phyloP scores from a whole-genome alignment of 371 early-diverging fungal species.

The Syncephalastrum sp. region DNA sequence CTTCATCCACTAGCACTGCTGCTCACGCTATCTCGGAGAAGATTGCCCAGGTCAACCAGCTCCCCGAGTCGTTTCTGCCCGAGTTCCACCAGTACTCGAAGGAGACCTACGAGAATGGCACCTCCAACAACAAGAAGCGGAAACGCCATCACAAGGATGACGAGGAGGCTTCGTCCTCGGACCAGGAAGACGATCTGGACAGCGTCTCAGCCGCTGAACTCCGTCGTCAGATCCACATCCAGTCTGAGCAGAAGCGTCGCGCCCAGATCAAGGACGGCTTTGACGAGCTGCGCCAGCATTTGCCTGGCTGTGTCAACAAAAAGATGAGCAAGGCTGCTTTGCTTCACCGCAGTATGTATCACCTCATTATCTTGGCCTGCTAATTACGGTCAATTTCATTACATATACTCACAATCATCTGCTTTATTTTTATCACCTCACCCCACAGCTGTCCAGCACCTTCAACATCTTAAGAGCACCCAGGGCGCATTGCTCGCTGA shows the following conservation, averaged over 20 bases:
- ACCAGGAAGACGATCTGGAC: constrained; percentile 31
- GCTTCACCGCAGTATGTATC: constrained; percentile 48
- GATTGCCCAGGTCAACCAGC: constrained; percentile 45
- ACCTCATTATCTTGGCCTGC: constrained; percentile 2
- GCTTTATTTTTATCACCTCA: neutral
- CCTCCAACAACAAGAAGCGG: constrained; percentile 38
- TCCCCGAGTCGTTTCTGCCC: constrained; percentile 50
- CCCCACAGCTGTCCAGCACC: constrained; percentile 45
- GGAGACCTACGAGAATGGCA: constrained; percentile 49
- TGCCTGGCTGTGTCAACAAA: constrained; percentile 54
- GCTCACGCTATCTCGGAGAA: constrained; percentile 28
- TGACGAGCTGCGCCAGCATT: constrained; percentile 53
- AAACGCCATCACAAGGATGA: constrained; percentile 20
- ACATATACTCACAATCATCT: constrained; percentile 3
- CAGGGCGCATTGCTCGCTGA: constrained; percentile 42
- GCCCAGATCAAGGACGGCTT: constrained; percentile 64
- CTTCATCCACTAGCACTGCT: neutral
- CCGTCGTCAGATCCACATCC: constrained; percentile 60
- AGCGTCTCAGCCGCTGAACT: constrained; percentile 46
- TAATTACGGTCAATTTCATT: neutral
- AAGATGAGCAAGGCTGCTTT: constrained; percentile 60
- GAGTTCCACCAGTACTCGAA: constrained; percentile 52
- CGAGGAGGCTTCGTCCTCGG: constrained; percentile 15
- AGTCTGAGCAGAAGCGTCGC: constrained; percentile 61
- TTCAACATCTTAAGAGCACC: constrained; percentile 49